Percentiles rank a stretch among this genome's conserved stretches.
These are phyloP conservation scores for Bimuria novae-zelandiae DNA, from an alignment of 2,329 filamentous ascomycete species.

Conservation along the genomic window DNA sequence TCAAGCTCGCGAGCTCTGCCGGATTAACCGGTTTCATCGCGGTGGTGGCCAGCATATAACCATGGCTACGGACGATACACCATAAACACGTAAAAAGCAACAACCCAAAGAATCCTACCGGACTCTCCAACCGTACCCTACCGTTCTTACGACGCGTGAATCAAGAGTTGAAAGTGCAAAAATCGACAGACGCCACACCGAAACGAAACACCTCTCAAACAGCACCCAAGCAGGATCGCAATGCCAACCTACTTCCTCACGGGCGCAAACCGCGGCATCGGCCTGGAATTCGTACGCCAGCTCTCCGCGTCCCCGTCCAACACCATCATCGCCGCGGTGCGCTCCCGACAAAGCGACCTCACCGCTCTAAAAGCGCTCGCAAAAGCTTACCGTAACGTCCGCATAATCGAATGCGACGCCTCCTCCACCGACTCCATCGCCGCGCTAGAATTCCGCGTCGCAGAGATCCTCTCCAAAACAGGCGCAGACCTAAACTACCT, in stretches of 20 bases:
- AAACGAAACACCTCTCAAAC: constrained; percentile 1
- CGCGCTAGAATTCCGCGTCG: constrained; percentile 43
- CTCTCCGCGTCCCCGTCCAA: constrained; percentile 35
- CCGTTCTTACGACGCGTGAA: not conserved
- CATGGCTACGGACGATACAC: not conserved
- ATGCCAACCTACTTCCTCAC: constrained; percentile 43
- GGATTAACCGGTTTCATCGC: constrained; percentile 5
- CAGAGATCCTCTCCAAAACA: constrained; percentile 38
- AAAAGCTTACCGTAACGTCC: constrained; percentile 31
- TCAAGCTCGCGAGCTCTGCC: constrained; percentile 4
- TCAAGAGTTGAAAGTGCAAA: not conserved
- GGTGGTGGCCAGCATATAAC: not conserved
- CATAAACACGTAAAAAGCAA: not conserved
- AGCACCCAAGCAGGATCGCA: not conserved
- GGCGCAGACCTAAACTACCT: constrained; percentile 48
- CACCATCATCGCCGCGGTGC: constrained; percentile 49
- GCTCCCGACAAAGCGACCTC: constrained; percentile 38
- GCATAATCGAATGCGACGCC: constrained; percentile 50
- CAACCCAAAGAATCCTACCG: no score
- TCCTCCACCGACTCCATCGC: constrained; percentile 34
- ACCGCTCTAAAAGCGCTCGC: constrained; percentile 33
- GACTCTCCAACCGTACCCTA: no score
- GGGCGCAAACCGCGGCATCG: constrained; percentile 39
- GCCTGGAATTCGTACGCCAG: constrained; percentile 38
- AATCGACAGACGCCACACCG: not conserved